Evolutionary conservation across 768 basidiomycete species (phyloP).

Genomic region (Rhodotorula kratochvilovae): DNA sequence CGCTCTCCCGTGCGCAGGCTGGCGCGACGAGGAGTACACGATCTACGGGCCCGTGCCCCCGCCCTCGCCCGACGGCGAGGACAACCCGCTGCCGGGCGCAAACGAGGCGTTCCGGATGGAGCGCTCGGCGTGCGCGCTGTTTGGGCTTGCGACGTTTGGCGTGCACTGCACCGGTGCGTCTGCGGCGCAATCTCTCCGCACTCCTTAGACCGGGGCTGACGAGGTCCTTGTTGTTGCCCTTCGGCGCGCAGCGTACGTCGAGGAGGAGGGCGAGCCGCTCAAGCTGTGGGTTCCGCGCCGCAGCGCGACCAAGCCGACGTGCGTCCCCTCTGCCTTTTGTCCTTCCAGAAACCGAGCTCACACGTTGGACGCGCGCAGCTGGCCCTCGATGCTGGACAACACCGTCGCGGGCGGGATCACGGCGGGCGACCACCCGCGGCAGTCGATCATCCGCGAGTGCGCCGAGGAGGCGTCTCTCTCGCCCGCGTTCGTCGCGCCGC

Average conservation of each 20-base stretch:
- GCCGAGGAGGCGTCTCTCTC: slow-evolving; percentile 85
- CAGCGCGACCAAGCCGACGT: slow-evolving; percentile 83
- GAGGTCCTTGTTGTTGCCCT: background rate
- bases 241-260: slow-evolving; percentile 28
- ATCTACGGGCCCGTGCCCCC: slow-evolving; percentile 52
- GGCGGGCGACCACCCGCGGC: slow-evolving; percentile 65
- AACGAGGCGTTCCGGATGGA: slow-evolving; percentile 87
- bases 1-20: slow-evolving; percentile 52
- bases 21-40: slow-evolving; percentile 78
- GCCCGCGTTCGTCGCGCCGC: slow-evolving; percentile 59
- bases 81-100: slow-evolving; percentile 50
- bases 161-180: slow-evolving; percentile 69
- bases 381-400: slow-evolving; percentile 84
- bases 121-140: slow-evolving; percentile 77
- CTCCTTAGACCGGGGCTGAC: background rate
- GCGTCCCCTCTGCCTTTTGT: slow-evolving; percentile 44
- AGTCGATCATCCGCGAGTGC: slow-evolving; percentile 80
- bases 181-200: background rate
- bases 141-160: slow-evolving; percentile 85
- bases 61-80: slow-evolving; percentile 56
- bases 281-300: slow-evolving; percentile 83
- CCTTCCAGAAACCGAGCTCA: background rate
- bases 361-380: slow-evolving; percentile 51
- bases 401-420: slow-evolving; percentile 82
- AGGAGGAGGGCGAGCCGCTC: slow-evolving; percentile 59